Evolutionary conservation across 2,329 filamentous ascomycete genomes (phyloP), one percentile per base, ranked within the genome.

Genomic region (Aspergillus chevalieri): DNA sequence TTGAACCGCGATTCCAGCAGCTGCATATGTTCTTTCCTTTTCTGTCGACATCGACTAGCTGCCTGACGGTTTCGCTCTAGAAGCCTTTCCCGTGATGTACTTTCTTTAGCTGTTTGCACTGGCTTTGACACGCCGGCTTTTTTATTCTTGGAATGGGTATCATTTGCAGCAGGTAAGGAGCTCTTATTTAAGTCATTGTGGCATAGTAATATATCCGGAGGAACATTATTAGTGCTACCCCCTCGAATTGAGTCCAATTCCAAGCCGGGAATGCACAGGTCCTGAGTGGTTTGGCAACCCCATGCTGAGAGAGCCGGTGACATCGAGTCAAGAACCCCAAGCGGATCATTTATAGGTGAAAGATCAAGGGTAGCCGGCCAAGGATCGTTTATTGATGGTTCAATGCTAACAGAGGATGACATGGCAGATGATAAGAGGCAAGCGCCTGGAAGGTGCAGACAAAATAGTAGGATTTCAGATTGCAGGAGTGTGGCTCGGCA

Each of bases 1-100:
- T 67, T 65, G 51, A 59, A 70, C 4, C 57, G 59, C 12, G 49
- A 65, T 54, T 82, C 78, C 14, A 82, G 72, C 30, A 70, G 60
- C 48, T 75, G 69, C 36, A 75, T 77, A 58, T 78, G 78, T 52
- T 78, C 76, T 64, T 82, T 82, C 66, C 82, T 82, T 69, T 82
- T 82, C 57, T 78, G 75, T n/a, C 80, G 76, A 62, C 80, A 83
- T 56, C 82, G 82, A 61, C 78, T 78, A 5, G 80, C 80, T 2
- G 80, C 80, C 1, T 80, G 64, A 2, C 80, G 75, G 57, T 83
- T 83, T 56, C 81, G 78, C 60, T 82, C 79, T 15, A 82, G 73
- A 58, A 78, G 78, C 44, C 73, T 74, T 47, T 75, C 72, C 7
- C 74, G 73, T 55, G 21, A 21, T 21, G 21, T 21, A 21, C 21